Evolutionary conservation across 225 moss, liverwort and hornwort genomes (phyloP), one percentile per base, ranked within the genome.

Genomic region (Thuidium tamariscinum): DNA sequence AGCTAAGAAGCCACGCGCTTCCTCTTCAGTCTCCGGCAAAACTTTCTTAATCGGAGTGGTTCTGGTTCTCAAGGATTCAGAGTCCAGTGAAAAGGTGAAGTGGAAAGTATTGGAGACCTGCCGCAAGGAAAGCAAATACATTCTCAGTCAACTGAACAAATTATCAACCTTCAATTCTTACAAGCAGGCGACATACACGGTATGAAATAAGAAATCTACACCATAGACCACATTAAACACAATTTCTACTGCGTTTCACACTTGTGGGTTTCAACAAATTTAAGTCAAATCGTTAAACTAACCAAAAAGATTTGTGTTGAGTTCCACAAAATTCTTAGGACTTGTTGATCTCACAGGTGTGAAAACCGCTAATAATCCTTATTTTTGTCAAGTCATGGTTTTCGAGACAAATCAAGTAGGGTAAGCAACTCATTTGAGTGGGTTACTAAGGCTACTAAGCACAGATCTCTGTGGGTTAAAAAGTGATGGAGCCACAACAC

Each of bases 31-130:
- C 56, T 94, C 92, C 80, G 96, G 96, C 49, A 98, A 89, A 83
- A 96, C 98, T 88, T 91, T 94, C 81, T 93, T 89, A 2, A 98
- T 79, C 36, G 92, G 92, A 34, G 85, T 83, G 77, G 88, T 75
- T 79, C 89, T 86, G 44, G 82, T 80, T 83, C 87, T 91, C 78
- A 91, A 80, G 21, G 89, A 81, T 76, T 92, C 90, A 29, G 85
- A 85, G 83, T 87, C 94, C 71, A 94, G 49, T 22, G 94, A 92
- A 86, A 98, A 98, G 69, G 98, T 98, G 93, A 98, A 98, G 93
- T 96, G 94, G 77, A 98, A 98, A n/a, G 98, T 98, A 74, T 98
- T 98, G 42, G 98, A 98, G 81, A 98, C 85, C 94, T 94, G 92
- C 34, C 69, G n/a, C 86, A 91, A 78, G 67, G 63, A 54, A 74